Evolutionary conservation across 2,329 filamentous ascomycete species (phyloP).

Genomic region (Exophiala lecanii-corni): DNA sequence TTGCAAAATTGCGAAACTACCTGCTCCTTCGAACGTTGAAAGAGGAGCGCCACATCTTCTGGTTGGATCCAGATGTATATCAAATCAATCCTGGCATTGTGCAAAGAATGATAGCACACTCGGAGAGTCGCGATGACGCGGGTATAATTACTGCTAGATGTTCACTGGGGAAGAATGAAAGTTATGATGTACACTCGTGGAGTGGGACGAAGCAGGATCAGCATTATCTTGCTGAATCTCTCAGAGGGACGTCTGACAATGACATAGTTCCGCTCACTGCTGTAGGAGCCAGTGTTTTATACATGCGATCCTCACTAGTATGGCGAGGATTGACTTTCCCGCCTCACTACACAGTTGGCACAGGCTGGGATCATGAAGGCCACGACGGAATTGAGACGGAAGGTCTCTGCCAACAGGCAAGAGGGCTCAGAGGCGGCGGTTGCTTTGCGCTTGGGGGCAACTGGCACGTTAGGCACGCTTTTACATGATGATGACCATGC

Average conservation of each 20-base stretch:
- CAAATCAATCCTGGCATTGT: conserved; percentile 3
- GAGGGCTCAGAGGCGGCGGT: conserved; percentile 6
- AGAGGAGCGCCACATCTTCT: conserved; percentile 5
- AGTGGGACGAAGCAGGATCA: conserved; percentile 15
- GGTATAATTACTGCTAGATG: conserved; percentile 11
- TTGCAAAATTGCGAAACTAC: conserved; percentile 11
- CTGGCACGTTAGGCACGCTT: conserved; percentile 7
- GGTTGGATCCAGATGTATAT: conserved; percentile 15
- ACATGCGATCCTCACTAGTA: conserved; percentile 10
- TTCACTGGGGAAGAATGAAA: neutral
- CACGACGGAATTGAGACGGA: conserved; percentile 16
- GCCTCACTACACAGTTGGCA: conserved; percentile 5
- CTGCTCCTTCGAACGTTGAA: conserved; percentile 6
- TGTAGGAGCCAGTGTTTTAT: conserved; percentile 8
- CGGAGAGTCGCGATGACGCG: neutral
- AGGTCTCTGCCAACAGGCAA: conserved; percentile 8
- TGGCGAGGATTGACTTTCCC: conserved; percentile 10
- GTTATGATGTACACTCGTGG: conserved; percentile 11
- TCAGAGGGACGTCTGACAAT: conserved; percentile 3
- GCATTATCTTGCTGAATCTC: conserved; percentile 3
- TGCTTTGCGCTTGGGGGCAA: conserved; percentile 5
- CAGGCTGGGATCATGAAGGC: conserved; percentile 10
- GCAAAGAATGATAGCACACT: conserved; percentile 4
- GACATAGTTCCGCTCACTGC: conserved; percentile 5
- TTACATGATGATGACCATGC: conserved; percentile 2